Evolutionary conservation across 108 stramenopile genomes (phyloP), one percentile per base, ranked within the genome.

Genomic region (Fragilariopsis cylindrus): DNA sequence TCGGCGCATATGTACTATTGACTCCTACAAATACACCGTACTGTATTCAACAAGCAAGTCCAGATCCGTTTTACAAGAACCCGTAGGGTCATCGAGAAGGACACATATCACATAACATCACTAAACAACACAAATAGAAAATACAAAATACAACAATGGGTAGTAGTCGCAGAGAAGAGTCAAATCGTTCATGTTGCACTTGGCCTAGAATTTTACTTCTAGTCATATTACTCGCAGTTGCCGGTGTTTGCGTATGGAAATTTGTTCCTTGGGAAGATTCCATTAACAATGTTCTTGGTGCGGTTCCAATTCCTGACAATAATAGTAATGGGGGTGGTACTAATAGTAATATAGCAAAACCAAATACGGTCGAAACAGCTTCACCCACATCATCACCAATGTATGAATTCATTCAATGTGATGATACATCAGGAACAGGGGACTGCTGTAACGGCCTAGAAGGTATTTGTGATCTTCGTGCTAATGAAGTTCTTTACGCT

Each of bases 401-500:
- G 7, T 74, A 60, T 41, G 49, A 80, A n/a, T 74, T 79, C 60
- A 75, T 80, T 52, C 76, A 71, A 42, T 75, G 69, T 56, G 48
- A 74, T 16, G 47, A 43, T 45, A 16, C 15, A 3, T 53, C 72
- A 11, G 56, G 49, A 19, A 30, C 18, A 60, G 41, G 53, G 7
- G 52, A 71, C 41, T 89, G 90, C 75, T 89, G 88, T 74, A 91
- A 91, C 62, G 90, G 90, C 5, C 83, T 91, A 3, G 69, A 79
- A 11, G 78, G 78, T 40, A 52, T 82, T 41, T 93, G 92, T 56
- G 74, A 89, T 39, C 67, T 91, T 30, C 41, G 77, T n/a, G 80
- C 85, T 1, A 73, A 89, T 60, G 74, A 90, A 70, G 69, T 93
- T 2, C 12, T 89, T 65, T 93, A 73, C 46, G 79, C 90, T 21